These are phyloP conservation scores for Nakazawaea populi DNA, from an alignment of 805 yeast genomes.

Conservation along the genomic window DNA sequence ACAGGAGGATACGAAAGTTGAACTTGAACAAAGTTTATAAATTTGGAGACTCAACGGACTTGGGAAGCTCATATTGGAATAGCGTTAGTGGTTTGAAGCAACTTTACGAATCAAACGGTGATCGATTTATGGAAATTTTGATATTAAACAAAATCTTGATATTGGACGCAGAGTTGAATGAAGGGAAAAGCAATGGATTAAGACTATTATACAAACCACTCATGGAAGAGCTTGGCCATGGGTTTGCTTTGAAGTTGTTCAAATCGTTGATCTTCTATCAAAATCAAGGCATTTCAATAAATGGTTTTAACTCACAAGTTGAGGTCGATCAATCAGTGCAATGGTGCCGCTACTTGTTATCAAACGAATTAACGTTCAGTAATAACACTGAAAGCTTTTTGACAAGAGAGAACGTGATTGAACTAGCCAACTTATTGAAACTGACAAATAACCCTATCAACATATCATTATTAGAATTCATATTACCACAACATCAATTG, in stretches of 20 bases:
- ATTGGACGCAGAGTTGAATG: conserved; percentile 22
- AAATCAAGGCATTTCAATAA: conserved; percentile 7
- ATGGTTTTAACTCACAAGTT: conserved; percentile 12
- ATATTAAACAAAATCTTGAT: conserved; percentile 24
- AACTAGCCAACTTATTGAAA: conserved; percentile 11
- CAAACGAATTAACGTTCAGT: conserved; percentile 14
- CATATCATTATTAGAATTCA: conserved; percentile 7
- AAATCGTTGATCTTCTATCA: conserved; percentile 21
- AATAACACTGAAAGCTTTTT: conserved; percentile 15
- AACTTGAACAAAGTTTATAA: conserved; percentile 33
- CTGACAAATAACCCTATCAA: neutral
- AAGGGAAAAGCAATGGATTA: conserved; percentile 30
- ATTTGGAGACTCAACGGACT: conserved; percentile 36
- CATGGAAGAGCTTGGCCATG: conserved; percentile 32
- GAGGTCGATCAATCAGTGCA: conserved; percentile 14
- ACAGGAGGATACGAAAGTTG: conserved; percentile 44
- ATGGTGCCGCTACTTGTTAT: conserved; percentile 21
- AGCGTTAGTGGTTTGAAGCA: conserved; percentile 25
- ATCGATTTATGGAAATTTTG: conserved; percentile 25
- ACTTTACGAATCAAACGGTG: conserved; percentile 19
- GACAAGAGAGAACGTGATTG: conserved; percentile 11
- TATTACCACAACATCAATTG: neutral
- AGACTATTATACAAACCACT: conserved; percentile 34
- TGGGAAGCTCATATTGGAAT: conserved; percentile 37
- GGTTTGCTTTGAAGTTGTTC: conserved; percentile 33